Base-by-base conservation (phyloP, 1,139 yeast species). In the Pichia terricola region DNA sequence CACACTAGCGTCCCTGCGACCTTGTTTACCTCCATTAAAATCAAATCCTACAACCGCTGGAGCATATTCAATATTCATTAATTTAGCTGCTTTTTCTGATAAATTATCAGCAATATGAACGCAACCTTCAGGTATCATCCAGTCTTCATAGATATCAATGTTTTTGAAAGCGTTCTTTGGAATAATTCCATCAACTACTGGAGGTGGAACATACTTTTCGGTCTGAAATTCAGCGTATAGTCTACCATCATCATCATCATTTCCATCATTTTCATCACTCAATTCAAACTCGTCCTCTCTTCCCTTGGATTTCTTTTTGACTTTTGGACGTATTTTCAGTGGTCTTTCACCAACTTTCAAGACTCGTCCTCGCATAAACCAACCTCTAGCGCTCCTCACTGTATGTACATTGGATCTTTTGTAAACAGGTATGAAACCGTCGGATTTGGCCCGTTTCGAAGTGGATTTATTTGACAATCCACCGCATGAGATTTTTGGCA, bases 21-120 rank as follows among this genome's bases (percentile, higher is more conserved):
- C 28, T 10, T n/a, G 16, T 10, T 22, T 11, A 10, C 35, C 35
- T 3, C 56, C 54, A 40, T 68, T 71, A 61, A 85, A 91, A 47
- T 85, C 91, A 65, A 94, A 89, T 0, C 94, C 88, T 4, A 81
- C 79, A 4, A 89, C 87, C 0, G 96, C 97, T 40, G 77, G 79
- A 0, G 96, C 97, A 64, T 72, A 88, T 55, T 87, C 95, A 5
- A 91, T 70, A 0, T 74, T 79, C 26, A 89, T 55, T 1, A 79
- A 58, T 45, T 70, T 73, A 0, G 95, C 95, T 0, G 97, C 96
- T 44, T 69, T 69, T 38, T 74, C 77, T 0, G 84, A 75, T 48
- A 71, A 61, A 32, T 73, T 72, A 50, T 75, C 67, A 3, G 73
- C 65, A 8, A 87, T 63, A 46, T 86, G 74, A n/a, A 66, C 73